Evolutionary conservation across 345 rosid species (phyloP).

Genomic region (Angophora floribunda): DNA sequence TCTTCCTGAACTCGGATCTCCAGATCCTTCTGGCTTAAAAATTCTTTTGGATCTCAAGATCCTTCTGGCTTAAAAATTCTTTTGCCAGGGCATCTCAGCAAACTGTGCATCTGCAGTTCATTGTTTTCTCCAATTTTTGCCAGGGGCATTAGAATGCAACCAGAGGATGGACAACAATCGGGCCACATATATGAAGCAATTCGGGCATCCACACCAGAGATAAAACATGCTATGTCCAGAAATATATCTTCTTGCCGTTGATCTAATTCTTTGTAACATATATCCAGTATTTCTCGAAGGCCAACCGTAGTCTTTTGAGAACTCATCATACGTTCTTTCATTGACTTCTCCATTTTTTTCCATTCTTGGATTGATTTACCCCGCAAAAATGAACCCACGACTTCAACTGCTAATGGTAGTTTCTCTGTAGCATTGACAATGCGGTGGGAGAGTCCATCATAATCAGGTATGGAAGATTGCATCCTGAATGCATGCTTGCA

Average conservation of each 20-base stretch:
- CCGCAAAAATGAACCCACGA: not conserved
- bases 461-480: not conserved
- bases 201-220: not conserved
- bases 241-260: not conserved
- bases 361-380: not conserved
- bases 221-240: not conserved
- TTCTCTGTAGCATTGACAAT: not conserved
- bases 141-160: not conserved
- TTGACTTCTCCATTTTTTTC: not conserved
- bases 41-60: too few relatives aligned
- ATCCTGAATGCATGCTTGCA: not conserved
- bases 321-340: accelerated
- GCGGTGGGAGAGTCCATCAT: not conserved
- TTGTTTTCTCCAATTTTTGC: not conserved
- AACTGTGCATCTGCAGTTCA: not conserved
- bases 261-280: not conserved
- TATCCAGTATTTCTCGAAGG: not conserved
- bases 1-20: not conserved
- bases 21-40: too few relatives aligned
- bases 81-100: not conserved
- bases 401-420: not conserved
- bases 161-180: not conserved
- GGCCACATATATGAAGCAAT: not conserved
- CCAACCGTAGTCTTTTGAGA: not conserved
- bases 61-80: too few relatives aligned